Conservation (phyloP, 78 protist genomes). For the Dictyostelium discoideum region DNA sequence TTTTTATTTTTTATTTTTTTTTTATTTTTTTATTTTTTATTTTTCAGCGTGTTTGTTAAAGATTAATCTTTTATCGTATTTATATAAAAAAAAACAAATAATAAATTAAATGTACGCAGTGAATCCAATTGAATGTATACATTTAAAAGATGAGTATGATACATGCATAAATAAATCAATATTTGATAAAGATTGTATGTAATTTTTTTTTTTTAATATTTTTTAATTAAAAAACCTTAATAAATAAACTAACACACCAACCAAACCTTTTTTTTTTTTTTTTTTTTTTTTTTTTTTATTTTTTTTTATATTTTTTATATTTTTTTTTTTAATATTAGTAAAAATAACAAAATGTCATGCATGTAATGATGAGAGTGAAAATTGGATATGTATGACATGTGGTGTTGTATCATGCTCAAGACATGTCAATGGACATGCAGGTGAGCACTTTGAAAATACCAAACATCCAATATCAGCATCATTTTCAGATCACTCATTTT, state of each 20-base stretch:
- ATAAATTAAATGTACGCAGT: constrained; percentile 16
- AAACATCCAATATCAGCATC: constrained; percentile 56
- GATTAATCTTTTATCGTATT: too few species aligned
- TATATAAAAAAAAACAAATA: too few species aligned
- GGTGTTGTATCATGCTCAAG: constrained; percentile 54
- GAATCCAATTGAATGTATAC: constrained; percentile 59
- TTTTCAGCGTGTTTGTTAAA: too few species aligned
- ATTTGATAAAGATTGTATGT: constrained; percentile 60
- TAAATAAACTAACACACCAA: background rate
- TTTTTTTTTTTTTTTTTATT: too few species aligned
- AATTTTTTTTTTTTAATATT: too few species aligned
- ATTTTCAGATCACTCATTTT: constrained; percentile 51
- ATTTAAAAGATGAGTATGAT: background rate
- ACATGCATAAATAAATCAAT: constrained; percentile 6
- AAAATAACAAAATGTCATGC: background rate
- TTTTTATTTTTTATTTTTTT: too few species aligned
- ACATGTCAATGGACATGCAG: constrained; percentile 51
- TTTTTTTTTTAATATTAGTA: too few species aligned
- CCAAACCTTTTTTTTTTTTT: too few species aligned
- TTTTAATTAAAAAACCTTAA: too few species aligned
- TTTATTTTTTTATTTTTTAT: too few species aligned
- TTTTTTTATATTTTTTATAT: too few species aligned
- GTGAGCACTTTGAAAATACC: constrained; percentile 31
- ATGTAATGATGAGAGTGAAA: constrained; percentile 63
- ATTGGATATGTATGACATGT: constrained; percentile 75